Evolutionary conservation across 75 land plant genomes (phyloP), one percentile per base, ranked within the genome.

Genomic region (Selaginella moellendorffii): DNA sequence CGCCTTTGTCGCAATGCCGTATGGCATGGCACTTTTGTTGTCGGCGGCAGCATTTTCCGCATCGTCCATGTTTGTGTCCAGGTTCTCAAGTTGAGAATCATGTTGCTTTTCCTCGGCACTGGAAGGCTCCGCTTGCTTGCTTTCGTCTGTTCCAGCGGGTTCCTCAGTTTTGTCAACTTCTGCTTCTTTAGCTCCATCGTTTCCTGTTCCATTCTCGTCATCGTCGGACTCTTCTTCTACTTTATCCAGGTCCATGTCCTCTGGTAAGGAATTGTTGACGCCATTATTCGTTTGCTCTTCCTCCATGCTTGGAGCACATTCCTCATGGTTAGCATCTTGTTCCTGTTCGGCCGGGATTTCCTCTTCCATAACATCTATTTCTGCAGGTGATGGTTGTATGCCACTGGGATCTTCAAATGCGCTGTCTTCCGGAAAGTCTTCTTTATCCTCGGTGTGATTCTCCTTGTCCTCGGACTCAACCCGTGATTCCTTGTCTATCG

Each of bases 321-420:
- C 46, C 46, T 36, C 14, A 36, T 36, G 5, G 46, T 36, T 14
- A 5, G 46, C 14, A 36, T 36, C 46, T 36, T n/a, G n/a, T n/a
- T n/a, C n/a, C n/a, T n/a, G n/a, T n/a, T n/a, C n/a, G n/a, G n/a
- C n/a, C n/a, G n/a, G 46, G 14, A 36, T 36, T 36, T 36, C 46
- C 5, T 14, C 46, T 36, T 36, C 10, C 46, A 5, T 36, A 24
- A 65, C 71, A n/a, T 63, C 52, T 26, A 52, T 66, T 59, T 65
- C 72, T 51, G 63, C 72, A 14, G 25, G 25, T 26, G 54, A 26
- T 30, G 73, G 76, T 42, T 89, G 60, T 9, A 78, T 30, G 23
- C 87, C 92, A 22, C 82, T 73, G 0, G 85, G 81, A 53, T 78
- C 85, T 28, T 79, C 76, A 74, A 63, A 78, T 21, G 78, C 80